phyloP scores from a whole-genome alignment of 1,139 yeast species.

The Nakaseomyces sp. region DNA sequence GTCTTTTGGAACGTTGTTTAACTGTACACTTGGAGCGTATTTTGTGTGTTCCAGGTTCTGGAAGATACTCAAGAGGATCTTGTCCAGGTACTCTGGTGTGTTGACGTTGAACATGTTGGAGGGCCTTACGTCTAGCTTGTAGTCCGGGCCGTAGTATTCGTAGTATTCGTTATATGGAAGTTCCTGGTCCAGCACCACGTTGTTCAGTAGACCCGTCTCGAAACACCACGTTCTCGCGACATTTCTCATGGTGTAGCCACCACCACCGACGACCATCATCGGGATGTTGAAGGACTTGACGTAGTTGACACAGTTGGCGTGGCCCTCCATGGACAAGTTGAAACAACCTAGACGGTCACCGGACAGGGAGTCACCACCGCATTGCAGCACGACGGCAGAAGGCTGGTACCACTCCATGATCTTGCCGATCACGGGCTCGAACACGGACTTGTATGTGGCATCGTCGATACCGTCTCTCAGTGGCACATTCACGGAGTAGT shows the following conservation, averaged over 20 bases:
- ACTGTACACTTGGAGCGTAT: conserved; percentile 93
- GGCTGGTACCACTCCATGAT: conserved; percentile 77
- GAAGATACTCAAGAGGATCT: conserved; percentile 69
- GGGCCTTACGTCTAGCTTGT: conserved; percentile 85
- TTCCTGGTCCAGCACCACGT: conserved; percentile 68
- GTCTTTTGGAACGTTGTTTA: conserved; percentile 83
- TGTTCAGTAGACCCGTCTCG: conserved; percentile 83
- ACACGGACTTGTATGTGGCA: conserved; percentile 68
- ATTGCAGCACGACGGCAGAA: conserved; percentile 86
- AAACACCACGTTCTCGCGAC: conserved; percentile 95
- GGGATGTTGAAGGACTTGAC: conserved; percentile 83
- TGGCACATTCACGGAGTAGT: conserved; percentile 88
- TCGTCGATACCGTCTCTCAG: conserved; percentile 93
- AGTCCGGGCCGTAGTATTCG: conserved; percentile 96
- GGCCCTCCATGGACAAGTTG: conserved; percentile 82
- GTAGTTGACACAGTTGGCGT: conserved; percentile 88
- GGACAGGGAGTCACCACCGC: conserved; percentile 95
- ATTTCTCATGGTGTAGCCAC: conserved; percentile 96
- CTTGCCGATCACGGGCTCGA: conserved; percentile 82
- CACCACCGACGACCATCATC: conserved; percentile 88
- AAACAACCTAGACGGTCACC: conserved; percentile 92
- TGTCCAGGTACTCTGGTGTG: conserved; percentile 84
- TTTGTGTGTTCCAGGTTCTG: conserved; percentile 77
- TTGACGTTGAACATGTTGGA: conserved; percentile 96
- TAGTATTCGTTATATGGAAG: conserved; percentile 93